Base-by-base conservation (phyloP, 1,139 yeast genomes). In the Pichiaceae sp. region DNA sequence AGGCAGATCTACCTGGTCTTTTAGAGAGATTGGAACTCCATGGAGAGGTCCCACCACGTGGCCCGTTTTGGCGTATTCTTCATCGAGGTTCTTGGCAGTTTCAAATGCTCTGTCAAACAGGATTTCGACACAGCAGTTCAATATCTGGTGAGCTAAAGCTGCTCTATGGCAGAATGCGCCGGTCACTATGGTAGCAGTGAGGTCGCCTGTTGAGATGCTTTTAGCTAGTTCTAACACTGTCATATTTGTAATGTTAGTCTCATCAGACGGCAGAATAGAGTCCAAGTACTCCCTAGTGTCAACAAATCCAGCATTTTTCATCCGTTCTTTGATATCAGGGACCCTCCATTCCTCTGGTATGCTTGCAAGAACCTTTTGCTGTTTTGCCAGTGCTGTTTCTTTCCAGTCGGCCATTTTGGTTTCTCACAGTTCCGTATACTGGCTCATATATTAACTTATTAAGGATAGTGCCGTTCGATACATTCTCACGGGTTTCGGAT, bases 21-120 rank as follows among this genome's bases (percentile, higher is more conserved):
- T 69, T 39, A 78, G 49, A 4, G 83, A 73, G 27, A 80, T 61
- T 6, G 87, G 87, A 39, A 80, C 56, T 2, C 87, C 87, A 38
- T 79, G 84, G 29, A 79, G 56, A 3, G 80, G 77, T 64, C 94
- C 93, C 38, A 76, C 57, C 0, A 78, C 60, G 49, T 75, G 71
- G 16, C 89, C 87, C 36, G 67, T 58, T 36, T 66, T 59, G 35
- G 61, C 62, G 38, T 62, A 64, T 48, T 74, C 66, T 4, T 63
- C 68, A 49, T 78, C 85, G 44, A 77, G 61, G 40, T 59, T 64
- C 49, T 69, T 54, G 6, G 84, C 84, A 41, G 75, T 64, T 36
- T 59, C 59, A 33, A 75, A 56, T 14, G 77, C 84, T 43, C 71
- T 75, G 29, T 73, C 70, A 39, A 74, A 67, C 46, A 78, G 64